These are phyloP conservation scores for Musa acuminata DNA, from an alignment of 176 grass and related monocot species.

Conservation along the genomic window DNA sequence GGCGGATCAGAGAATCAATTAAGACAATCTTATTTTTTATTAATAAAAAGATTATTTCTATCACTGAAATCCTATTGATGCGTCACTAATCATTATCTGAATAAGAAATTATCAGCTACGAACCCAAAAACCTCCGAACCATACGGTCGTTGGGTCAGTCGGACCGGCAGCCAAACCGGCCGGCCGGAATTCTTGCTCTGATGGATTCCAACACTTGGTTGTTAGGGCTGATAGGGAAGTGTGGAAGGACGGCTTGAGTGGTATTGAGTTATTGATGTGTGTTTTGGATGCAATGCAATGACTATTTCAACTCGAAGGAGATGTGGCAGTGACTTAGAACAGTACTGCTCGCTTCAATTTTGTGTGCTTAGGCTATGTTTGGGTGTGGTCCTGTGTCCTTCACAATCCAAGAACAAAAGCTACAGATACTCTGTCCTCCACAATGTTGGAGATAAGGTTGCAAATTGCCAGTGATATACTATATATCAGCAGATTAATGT, in stretches of 20 bases:
- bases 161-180: too few species aligned
- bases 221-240: too few species aligned
- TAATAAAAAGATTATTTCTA: too few species aligned
- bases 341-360: neutral
- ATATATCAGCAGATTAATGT: neutral
- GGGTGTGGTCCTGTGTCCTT: neutral
- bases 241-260: neutral
- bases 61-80: too few species aligned
- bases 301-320: neutral
- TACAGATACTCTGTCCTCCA: neutral
- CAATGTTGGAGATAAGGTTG: neutral
- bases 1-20: neutral
- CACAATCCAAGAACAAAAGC: neutral
- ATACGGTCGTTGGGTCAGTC: too few species aligned
- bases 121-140: neutral
- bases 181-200: too few species aligned
- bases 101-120: neutral
- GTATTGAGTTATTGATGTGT: neutral
- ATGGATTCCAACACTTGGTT: too few species aligned
- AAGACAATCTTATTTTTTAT: too few species aligned
- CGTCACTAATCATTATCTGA: too few species aligned
- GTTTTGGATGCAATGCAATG: neutral
- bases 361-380: neutral
- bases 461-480: neutral
- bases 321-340: too few species aligned